Evolutionary conservation across 2,329 filamentous ascomycete species (phyloP), one percentile per base, ranked within the genome.

Genomic region (Aspergillaceae sp.): DNA sequence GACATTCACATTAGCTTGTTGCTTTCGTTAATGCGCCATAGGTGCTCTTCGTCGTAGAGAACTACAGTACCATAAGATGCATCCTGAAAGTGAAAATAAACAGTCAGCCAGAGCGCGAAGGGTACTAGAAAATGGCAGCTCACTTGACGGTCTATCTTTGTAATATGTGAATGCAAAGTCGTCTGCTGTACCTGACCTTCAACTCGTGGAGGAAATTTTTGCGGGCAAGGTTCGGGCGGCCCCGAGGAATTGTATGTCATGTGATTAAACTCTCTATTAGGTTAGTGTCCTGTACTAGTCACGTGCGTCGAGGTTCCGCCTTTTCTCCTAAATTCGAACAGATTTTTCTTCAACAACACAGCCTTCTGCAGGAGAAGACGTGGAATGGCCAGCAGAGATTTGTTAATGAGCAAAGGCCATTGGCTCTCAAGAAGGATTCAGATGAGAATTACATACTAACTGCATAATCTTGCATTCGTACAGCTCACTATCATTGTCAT

Each of bases 1-100:
- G 36, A 41, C 46, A 48, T 28, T 45, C 11, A 41, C 34, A 32
- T 50, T 45, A 45, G 45, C 36, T 38, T 46, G 38, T 35, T 49
- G 34, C 40, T 33, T 32, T 28, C 34, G 41, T 34, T 10, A 19
- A 19, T 19, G 19, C 19, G 19, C 19, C 19, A 19, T 19, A 19
- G 19, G 19, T 19, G 19, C 19, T 19, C 2, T 19, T 19, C 19
- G 26, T 29, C 44, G 40, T 41, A 41, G 42, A 51, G 44, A 36
- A 43, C 47, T 32, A 59, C 62, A 19, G 43, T 66, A 67, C 65
- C 65, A 67, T 67, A 58, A 67, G 63, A 67, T 67, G 65, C 65
- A 67, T 67, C 46, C 61, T 67, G 46, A 10, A 29, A 3, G 40
- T 3, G 45, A 33, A 27, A 29, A 46, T 19, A 19, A 19, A 19